Evolutionary conservation across 73 alveolate genomes (phyloP).

Genomic region (Blepharisma japonicum): DNA sequence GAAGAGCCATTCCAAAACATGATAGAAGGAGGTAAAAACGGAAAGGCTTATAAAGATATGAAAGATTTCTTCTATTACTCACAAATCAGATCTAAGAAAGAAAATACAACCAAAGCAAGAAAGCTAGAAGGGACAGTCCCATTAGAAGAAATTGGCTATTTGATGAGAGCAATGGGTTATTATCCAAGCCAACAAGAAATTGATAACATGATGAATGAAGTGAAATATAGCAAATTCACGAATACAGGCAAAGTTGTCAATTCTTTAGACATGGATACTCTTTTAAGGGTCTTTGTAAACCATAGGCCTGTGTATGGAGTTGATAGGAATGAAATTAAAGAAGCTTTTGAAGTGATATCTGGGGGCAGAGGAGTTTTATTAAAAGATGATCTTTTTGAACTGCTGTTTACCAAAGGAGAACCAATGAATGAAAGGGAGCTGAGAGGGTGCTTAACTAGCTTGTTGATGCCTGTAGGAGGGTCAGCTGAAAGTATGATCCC

Average conservation of each 20-base stretch:
- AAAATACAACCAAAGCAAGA: conserved; percentile 97
- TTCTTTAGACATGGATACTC: conserved; percentile 88
- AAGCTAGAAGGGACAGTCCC: conserved; percentile 95
- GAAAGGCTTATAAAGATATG: conserved; percentile 92
- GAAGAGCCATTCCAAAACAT: conserved; percentile 92
- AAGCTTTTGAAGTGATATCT: conserved; percentile 68
- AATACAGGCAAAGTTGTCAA: conserved; percentile 88
- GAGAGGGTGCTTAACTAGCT: conserved; percentile 59
- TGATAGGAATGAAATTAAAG: conserved; percentile 83
- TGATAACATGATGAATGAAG: conserved; percentile 94
- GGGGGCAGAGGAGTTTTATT: conserved; percentile 51
- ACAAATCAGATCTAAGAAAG: conserved; percentile 94
- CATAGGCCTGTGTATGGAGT: conserved; percentile 97
- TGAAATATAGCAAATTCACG: conserved; percentile 86
- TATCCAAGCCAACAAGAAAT: conserved; percentile 96
- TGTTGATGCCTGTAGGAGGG: conserved; percentile 62
- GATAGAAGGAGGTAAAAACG: conserved; percentile 96
- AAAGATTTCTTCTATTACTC: conserved; percentile 96
- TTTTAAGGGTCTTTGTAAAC: conserved; percentile 88
- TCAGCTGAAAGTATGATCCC: conserved; percentile 66
- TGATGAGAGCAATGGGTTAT: conserved; percentile 97
- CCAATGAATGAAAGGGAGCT: conserved; percentile 70
- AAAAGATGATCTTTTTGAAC: conserved; percentile 72
- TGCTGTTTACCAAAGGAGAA: conserved; percentile 78
- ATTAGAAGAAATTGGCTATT: conserved; percentile 82